phyloP scores from a whole-genome alignment of 2,329 filamentous ascomycete species.

The Paracamarosporium sp. region DNA sequence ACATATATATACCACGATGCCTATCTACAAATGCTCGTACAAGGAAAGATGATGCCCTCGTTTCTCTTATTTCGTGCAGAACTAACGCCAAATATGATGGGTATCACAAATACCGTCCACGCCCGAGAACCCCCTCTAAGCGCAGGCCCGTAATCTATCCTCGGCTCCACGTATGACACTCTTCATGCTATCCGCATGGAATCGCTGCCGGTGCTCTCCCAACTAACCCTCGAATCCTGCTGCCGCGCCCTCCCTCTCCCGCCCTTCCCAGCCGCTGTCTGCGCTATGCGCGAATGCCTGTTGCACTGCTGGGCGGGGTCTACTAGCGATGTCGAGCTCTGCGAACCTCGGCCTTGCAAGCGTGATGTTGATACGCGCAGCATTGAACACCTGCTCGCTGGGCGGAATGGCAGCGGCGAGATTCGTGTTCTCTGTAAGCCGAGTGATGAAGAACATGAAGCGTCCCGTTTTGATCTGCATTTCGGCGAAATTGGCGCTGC shows the following conservation, averaged over 20 bases:
- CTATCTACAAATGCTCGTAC: background rate
- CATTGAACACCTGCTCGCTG: slow-evolving; percentile 89
- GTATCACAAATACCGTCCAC: slow-evolving; percentile 6
- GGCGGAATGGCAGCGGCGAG: slow-evolving; percentile 91
- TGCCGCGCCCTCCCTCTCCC: slow-evolving; percentile 15
- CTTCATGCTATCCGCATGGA: background rate
- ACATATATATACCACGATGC: background rate
- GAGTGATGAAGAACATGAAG: slow-evolving; percentile 94
- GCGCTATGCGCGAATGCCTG: slow-evolving; percentile 44
- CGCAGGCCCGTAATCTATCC: background rate
- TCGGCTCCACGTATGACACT: background rate
- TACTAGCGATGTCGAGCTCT: slow-evolving; percentile 60
- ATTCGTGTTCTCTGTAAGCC: slow-evolving; percentile 97
- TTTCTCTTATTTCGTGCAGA: background rate
- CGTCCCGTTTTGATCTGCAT: slow-evolving; percentile 80
- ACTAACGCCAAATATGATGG: background rate
- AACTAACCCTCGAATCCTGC: background rate
- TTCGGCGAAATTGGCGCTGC: slow-evolving; percentile 79
- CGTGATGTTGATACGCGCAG: slow-evolving; percentile 87
- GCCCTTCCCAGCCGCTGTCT: slow-evolving; percentile 26
- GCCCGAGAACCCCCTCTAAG: background rate
- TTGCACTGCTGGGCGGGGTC: slow-evolving; percentile 44
- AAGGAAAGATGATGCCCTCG: background rate
- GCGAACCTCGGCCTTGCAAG: slow-evolving; percentile 83
- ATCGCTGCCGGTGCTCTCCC: background rate